A percentile compares a stretch with the other conserved stretches of the same genome.
These are phyloP conservation scores for Casuarina glauca DNA, from an alignment of 306 rosid species.

Conservation along the genomic window DNA sequence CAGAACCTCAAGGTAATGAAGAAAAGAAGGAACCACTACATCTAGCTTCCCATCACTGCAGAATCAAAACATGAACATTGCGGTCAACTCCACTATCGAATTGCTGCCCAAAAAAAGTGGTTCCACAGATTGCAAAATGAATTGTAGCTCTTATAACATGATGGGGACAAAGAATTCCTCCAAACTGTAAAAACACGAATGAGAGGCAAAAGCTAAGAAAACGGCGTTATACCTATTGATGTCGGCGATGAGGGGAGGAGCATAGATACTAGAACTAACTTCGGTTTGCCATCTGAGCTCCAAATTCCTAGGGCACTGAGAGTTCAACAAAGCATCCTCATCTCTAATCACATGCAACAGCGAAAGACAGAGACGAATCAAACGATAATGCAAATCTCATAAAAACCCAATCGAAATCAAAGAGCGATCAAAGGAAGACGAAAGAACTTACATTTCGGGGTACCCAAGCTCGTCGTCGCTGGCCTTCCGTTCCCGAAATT, in stretches of 20 bases:
- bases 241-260: conserved; percentile 90
- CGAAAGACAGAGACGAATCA: neutral
- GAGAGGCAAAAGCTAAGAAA: neutral
- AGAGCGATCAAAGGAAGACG: neutral
- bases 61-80: conserved; percentile 20
- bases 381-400: conserved; percentile 12
- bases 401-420: conserved; percentile 5
- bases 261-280: conserved; percentile 97
- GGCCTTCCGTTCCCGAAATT: conserved; percentile 88
- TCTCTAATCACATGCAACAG: conserved; percentile 45
- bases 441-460: conserved; percentile 65
- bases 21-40: conserved; percentile 89
- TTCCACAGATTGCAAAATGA: neutral
- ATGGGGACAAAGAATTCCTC: neutral
- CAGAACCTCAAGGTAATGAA: conserved; percentile 94
- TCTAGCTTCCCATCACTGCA: conserved; percentile 97
- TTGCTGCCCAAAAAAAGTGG: neutral
- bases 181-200: neutral
- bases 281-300: conserved; percentile 99
- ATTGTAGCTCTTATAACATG: neutral
- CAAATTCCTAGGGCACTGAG: conserved; percentile 88
- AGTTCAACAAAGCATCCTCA: conserved; percentile 84
- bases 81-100: neutral
- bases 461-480: conserved; percentile 76
- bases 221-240: conserved; percentile 62